Evolutionary conservation across 2,329 filamentous ascomycete genomes (phyloP).

Genomic region (Pseudogymnoascus sp.): DNA sequence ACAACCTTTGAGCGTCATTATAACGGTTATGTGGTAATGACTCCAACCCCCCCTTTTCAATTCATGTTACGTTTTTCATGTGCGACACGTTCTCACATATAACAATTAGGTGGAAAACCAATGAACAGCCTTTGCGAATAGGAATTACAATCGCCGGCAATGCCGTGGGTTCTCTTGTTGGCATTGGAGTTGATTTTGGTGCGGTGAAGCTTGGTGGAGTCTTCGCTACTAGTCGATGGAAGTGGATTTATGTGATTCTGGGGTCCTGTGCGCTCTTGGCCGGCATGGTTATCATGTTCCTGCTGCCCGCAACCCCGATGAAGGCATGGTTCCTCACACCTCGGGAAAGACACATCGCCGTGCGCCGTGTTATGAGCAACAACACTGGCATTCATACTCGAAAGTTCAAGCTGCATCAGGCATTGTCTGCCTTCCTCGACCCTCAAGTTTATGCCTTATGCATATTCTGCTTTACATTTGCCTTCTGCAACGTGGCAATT

Average conservation of each 20-base stretch:
- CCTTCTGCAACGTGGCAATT: no score
- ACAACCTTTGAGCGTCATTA: slow-evolving; percentile 7
- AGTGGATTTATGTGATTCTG: slow-evolving; percentile 13
- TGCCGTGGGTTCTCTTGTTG: slow-evolving; percentile 5
- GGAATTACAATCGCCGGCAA: background rate
- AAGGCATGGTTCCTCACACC: slow-evolving; percentile 18
- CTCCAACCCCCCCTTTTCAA: background rate
- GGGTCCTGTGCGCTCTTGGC: background rate
- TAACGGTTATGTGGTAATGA: slow-evolving; percentile 9
- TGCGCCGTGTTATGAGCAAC: no score
- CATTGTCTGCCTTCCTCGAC: no score
- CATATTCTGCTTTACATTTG: no score
- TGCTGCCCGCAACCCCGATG: slow-evolving; percentile 13
- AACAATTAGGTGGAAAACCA: background rate
- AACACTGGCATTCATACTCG: no score
- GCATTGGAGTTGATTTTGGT: slow-evolving; percentile 8
- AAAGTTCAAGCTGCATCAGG: no score
- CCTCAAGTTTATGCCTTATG: no score
- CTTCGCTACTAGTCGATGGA: slow-evolving; percentile 13
- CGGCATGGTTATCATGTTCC: slow-evolving; percentile 18
- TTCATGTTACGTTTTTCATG: background rate
- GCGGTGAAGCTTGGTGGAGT: slow-evolving; percentile 1
- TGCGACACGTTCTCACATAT: background rate
- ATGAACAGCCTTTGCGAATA: slow-evolving; percentile 11
- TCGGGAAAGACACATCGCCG: slow-evolving; percentile 20